A percentile compares a stretch with the other conserved stretches of the same genome.
phyloP scores from a whole-genome alignment of 805 yeast genomes.

The Sungouiozyma ichnusensis region DNA sequence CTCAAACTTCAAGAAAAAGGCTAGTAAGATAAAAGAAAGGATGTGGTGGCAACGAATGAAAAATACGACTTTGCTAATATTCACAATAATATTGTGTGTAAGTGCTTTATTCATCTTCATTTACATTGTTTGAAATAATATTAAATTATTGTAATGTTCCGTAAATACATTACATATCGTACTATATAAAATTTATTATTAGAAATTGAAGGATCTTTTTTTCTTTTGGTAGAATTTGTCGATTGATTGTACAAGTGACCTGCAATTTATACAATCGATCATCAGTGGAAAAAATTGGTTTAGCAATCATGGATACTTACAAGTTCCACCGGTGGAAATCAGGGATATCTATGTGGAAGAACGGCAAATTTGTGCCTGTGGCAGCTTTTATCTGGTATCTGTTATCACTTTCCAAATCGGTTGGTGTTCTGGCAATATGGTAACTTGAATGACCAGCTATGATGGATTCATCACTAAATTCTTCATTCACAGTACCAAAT shows the following conservation, averaged over 20 bases:
- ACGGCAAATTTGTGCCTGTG: conserved; percentile 27
- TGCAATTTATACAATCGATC: no score
- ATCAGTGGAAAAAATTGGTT: no score
- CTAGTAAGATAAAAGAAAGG: conserved; percentile 49
- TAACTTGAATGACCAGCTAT: conserved; percentile 26
- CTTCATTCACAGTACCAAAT: conserved; percentile 52
- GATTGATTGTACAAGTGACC: no score
- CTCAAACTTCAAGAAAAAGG: conserved; percentile 57
- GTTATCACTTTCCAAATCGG: conserved; percentile 6
- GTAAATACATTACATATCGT: no score
- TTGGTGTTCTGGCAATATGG: conserved; percentile 20
- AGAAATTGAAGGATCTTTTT: no score
- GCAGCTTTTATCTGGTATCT: conserved; percentile 16
- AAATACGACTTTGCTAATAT: conserved; percentile 16
- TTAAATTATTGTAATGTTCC: neutral
- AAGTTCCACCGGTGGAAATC: conserved; percentile 27
- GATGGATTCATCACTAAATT: conserved; percentile 25
- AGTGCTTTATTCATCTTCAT: conserved; percentile 17
- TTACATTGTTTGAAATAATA: conserved; percentile 5
- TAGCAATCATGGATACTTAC: no score
- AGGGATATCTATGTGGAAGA: conserved; percentile 30
- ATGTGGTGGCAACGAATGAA: conserved; percentile 61
- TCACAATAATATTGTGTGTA: conserved; percentile 14
- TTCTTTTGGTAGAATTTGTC: no score
- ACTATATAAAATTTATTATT: no score